Percentiles rank a stretch among this genome's conserved stretches.
phyloP scores from a whole-genome alignment of 2,329 filamentous ascomycete genomes.

The Epichloe hybrida region DNA sequence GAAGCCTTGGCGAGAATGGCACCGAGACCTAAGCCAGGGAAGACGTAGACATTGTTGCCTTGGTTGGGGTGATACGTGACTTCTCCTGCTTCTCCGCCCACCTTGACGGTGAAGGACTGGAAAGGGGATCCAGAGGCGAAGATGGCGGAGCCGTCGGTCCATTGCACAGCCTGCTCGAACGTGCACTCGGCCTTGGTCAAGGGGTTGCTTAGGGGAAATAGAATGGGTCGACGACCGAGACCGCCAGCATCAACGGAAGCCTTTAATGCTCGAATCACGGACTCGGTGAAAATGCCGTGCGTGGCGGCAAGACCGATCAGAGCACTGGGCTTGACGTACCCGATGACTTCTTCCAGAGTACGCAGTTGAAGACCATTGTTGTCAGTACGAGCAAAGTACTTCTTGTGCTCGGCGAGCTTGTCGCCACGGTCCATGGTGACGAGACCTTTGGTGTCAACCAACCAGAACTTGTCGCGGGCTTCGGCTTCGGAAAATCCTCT shows the following conservation, averaged over 20 bases:
- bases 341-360: constrained; percentile 78
- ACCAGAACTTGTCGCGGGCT: constrained; percentile 85
- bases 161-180: constrained; percentile 80
- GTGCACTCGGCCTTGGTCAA: constrained; percentile 95
- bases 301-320: constrained; percentile 91
- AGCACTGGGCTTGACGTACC: constrained; percentile 89
- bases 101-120: constrained; percentile 54
- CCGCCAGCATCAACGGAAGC: constrained; percentile 48
- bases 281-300: constrained; percentile 84
- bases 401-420: constrained; percentile 81
- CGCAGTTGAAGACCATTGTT: constrained; percentile 58
- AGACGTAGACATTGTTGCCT: constrained; percentile 85
- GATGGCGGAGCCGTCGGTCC: constrained; percentile 82
- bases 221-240: constrained; percentile 66
- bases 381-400: constrained; percentile 53
- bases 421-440: constrained; percentile 89
- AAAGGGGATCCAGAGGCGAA: constrained; percentile 96
- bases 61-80: constrained; percentile 66
- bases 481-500: constrained; percentile 80
- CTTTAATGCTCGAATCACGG: constrained; percentile 61
- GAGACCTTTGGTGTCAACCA: constrained; percentile 92
- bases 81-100: constrained; percentile 35
- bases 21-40: constrained; percentile 89
- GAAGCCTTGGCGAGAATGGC: constrained; percentile 83
- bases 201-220: constrained; percentile 97